Evolutionary conservation across 495 filamentous ascomycete genomes (phyloP).

Genomic region (Tuber microsphaerosporum): DNA sequence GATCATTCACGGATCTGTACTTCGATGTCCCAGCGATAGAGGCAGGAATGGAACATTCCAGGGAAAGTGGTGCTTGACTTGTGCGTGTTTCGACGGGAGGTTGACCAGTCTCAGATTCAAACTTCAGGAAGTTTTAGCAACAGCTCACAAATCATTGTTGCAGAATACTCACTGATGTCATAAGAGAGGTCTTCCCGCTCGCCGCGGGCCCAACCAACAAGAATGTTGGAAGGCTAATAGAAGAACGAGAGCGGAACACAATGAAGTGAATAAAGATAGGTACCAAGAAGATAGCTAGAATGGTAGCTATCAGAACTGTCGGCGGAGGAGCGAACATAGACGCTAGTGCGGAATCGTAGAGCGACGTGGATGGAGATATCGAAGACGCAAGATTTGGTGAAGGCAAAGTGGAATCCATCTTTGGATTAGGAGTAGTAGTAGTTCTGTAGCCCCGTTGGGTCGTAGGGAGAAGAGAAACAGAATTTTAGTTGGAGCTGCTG

Average conservation of each 20-base stretch:
- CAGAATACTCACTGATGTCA: slow-evolving; percentile 58
- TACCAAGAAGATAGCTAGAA: slow-evolving; percentile 61
- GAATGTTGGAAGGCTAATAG: slow-evolving; percentile 68
- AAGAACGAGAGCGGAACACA: slow-evolving; percentile 60
- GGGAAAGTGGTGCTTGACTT: slow-evolving; percentile 65
- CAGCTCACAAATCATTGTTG: neutral
- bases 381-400: slow-evolving; percentile 13
- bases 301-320: slow-evolving; percentile 56
- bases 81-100: slow-evolving; percentile 61
- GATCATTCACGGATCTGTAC: slow-evolving; percentile 64
- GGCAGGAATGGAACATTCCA: slow-evolving; percentile 65
- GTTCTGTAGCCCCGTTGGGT: neutral
- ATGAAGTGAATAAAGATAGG: slow-evolving; percentile 72
- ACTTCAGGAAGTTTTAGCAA: slow-evolving; percentile 24
- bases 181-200: slow-evolving; percentile 79
- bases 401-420: slow-evolving; percentile 14
- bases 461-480: neutral
- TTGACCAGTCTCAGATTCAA: slow-evolving; percentile 31
- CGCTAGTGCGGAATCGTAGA: slow-evolving; percentile 13
- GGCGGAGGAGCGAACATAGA: slow-evolving; percentile 48
- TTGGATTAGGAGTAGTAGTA: neutral
- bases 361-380: neutral
- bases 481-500: neutral
- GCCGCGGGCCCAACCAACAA: slow-evolving; percentile 77
- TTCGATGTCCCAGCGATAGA: slow-evolving; percentile 56